Evolutionary conservation across 2,329 filamentous ascomycete species (phyloP), one percentile per base, ranked within the genome.

Genomic region (Zasmidium cellare): DNA sequence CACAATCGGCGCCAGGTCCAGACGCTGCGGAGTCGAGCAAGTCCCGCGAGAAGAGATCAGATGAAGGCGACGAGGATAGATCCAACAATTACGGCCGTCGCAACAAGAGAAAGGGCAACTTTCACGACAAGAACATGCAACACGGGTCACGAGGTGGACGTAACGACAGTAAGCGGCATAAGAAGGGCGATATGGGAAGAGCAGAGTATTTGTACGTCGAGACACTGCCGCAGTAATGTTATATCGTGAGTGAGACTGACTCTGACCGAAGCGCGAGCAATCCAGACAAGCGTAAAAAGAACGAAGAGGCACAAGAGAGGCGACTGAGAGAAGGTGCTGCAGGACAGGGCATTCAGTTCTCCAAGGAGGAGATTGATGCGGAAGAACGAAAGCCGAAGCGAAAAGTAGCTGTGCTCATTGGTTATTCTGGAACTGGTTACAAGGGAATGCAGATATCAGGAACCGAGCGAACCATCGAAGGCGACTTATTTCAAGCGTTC

Each of bases 341-440:
- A 63, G 75, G 67, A 62, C 75, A 69, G 72, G 75, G 67, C 63
- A 74, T 65, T 63, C 68, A 55, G 19, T 89, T 87, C 68, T 79
- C 84, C 54, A 84, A 90, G 67, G 91, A 94, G 63, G 92, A 97
- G 76, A 93, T 97, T 66, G 90, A 89, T 12, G 86, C 87, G 48
- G 94, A 99, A 74, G 87, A 88, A 72, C 87, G 93, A 63, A 86
- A 87, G 56, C 94, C 94, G 22, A 99, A 99, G 82, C 87, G 90
- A 75, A 99, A 99, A 79, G 93, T 97, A 51, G 94, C 93, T 44
- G 92, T 99, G 28, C 80, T 97, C 80, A 87, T 99, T 67, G 94
- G 94, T 16, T 99, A 99, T 75, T 92, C 92, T 5, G 94, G 94
- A 51, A 96, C 91, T 9, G 94, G 94, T 16, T 99, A 99, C 80